Percentiles rank a stretch among this genome's conserved stretches.
Conservation (phyloP, 2,329 filamentous ascomycete species). For the Talaromyces islandicus region DNA sequence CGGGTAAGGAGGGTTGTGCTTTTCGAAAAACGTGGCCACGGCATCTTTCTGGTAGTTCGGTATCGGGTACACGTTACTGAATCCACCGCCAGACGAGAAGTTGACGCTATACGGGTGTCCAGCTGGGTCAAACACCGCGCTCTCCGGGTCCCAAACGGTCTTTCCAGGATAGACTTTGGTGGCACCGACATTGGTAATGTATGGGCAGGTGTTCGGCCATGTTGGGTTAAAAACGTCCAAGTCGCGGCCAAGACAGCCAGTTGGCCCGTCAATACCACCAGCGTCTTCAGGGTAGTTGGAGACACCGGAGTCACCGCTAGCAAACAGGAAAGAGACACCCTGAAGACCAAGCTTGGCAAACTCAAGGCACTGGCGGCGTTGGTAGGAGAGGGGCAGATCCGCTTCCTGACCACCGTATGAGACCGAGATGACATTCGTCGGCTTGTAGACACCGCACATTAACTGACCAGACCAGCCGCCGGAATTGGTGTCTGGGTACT, state of each 20-base stretch:
- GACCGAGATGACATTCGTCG: conserved; percentile 11
- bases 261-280: conserved; percentile 16
- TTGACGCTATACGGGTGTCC: conserved; percentile 4
- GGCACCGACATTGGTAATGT: conserved; percentile 7
- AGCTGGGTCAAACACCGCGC: conserved; percentile 6
- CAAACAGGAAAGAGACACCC: conserved; percentile 9
- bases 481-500: conserved; percentile 43
- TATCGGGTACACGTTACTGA: conserved; percentile 8
- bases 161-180: conserved; percentile 10
- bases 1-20: conserved; percentile 9
- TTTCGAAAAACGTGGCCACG: conserved; percentile 5
- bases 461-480: conserved; percentile 43
- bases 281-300: not conserved
- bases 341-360: conserved; percentile 8
- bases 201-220: conserved; percentile 10
- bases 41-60: conserved; percentile 6
- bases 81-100: conserved; percentile 9
- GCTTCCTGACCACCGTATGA: conserved; percentile 10
- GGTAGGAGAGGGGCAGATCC: conserved; percentile 7
- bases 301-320: conserved; percentile 8
- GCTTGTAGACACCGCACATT: conserved; percentile 24
- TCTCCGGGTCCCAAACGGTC: conserved; percentile 8
- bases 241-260: conserved; percentile 4
- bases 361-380: conserved; percentile 9
- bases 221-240: conserved; percentile 10